A percentile compares a stretch with the other conserved stretches of the same genome.
phyloP scores from a whole-genome alignment of 140 eudicot species.

The Oenanthe javanica region DNA sequence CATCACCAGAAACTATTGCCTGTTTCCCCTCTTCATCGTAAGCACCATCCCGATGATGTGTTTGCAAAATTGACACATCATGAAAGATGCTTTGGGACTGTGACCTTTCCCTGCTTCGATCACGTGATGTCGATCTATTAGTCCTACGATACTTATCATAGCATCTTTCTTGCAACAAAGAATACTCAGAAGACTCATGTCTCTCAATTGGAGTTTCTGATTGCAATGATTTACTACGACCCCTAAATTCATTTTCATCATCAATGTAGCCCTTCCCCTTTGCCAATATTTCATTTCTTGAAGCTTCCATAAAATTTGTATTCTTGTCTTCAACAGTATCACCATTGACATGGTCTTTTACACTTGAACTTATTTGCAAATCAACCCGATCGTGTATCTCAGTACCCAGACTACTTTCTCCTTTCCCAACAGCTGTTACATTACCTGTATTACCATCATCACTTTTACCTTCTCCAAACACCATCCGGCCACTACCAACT shows the following conservation, averaged over 20 bases:
- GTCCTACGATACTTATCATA: constrained; percentile 28
- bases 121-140: constrained; percentile 38
- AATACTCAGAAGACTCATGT: neutral
- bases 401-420: neutral
- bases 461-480: constrained; percentile 1
- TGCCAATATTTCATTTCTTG: constrained; percentile 5
- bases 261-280: neutral
- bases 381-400: neutral
- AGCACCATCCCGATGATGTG: constrained; percentile 23
- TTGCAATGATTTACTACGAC: constrained; percentile 10
- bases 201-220: constrained; percentile 18
- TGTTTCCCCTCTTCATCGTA: constrained; percentile 27
- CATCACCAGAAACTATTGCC: constrained; percentile 29
- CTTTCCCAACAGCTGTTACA: neutral
- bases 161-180: constrained; percentile 21
- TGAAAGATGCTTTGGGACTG: constrained; percentile 46
- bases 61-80: constrained; percentile 36
- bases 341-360: constrained; percentile 24
- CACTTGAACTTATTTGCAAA: neutral
- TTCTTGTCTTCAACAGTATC: constrained; percentile 15
- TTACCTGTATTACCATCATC: constrained; percentile 7
- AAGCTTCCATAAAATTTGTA: neutral
- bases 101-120: constrained; percentile 28
- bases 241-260: constrained; percentile 13
- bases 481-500: constrained; percentile 3